phyloP scores from a whole-genome alignment of 148 eudicot species.

The Diospyros kaki region DNA sequence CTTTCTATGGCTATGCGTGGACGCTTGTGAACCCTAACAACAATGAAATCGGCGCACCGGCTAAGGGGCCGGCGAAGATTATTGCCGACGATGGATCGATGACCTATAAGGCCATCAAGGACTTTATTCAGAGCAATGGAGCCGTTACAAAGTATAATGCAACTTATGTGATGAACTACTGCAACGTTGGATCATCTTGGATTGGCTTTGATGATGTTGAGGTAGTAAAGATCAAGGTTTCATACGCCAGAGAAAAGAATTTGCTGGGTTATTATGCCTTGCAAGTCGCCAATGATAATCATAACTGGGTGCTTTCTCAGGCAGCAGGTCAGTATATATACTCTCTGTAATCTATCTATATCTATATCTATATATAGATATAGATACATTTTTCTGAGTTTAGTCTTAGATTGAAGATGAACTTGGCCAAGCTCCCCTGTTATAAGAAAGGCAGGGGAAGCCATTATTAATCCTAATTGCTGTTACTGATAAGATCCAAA shows the following conservation, averaged over 20 bases:
- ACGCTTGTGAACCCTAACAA: conserved; percentile 1
- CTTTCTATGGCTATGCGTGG: conserved; percentile 21
- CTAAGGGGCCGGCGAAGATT: background rate
- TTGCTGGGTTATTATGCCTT: conserved; percentile 13
- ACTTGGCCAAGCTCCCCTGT: too few relatives aligned
- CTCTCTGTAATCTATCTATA: background rate
- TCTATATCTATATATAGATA: too few relatives aligned
- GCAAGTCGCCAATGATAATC: conserved; percentile 8
- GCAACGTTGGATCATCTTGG: conserved; percentile 3
- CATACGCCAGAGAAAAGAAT: background rate
- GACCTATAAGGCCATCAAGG: background rate
- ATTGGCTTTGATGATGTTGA: conserved; percentile 17
- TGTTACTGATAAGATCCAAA: too few relatives aligned
- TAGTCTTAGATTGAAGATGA: too few relatives aligned
- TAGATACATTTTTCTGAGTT: too few relatives aligned
- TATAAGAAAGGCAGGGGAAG: too few relatives aligned
- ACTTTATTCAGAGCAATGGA: background rate
- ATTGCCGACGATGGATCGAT: background rate
- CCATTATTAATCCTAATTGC: too few relatives aligned
- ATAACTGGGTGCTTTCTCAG: conserved; percentile 11
- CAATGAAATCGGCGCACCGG: conserved; percentile 4
- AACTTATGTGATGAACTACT: conserved; percentile 2
- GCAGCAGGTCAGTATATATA: conserved; percentile 10
- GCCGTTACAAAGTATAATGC: conserved; percentile 1
- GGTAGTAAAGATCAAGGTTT: conserved; percentile 5